Percentiles rank a stretch among this genome's conserved stretches.
Conservation (phyloP, 257 asterid species). For the Euphrasia confusa region DNA sequence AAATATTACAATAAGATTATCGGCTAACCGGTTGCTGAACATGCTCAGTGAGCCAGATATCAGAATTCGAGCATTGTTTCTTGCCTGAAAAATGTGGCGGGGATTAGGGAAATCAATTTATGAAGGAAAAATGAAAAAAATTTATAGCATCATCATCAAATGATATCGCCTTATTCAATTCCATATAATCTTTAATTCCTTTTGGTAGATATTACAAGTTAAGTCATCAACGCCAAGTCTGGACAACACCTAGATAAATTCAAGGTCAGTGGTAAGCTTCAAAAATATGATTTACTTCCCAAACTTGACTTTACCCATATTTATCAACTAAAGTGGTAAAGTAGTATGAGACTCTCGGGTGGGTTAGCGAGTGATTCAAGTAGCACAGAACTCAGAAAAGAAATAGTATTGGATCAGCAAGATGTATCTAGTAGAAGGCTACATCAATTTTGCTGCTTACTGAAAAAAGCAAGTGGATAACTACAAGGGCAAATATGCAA, state of each 20-base stretch:
- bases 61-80: slow-evolving; percentile 65
- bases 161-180: slow-evolving; percentile 1
- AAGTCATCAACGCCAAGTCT: not conserved
- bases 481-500: slow-evolving; percentile 9
- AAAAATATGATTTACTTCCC: not conserved
- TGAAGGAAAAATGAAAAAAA: slow-evolving; percentile 6
- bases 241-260: not conserved
- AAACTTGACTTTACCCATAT: slow-evolving; percentile 12
- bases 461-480: slow-evolving; percentile 13
- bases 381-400: not conserved
- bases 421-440: slow-evolving; percentile 9
- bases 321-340: slow-evolving; percentile 10
- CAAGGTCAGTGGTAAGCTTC: slow-evolving; percentile 14
- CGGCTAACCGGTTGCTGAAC: slow-evolving; percentile 59
- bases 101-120: slow-evolving; percentile 1
- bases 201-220: not conserved
- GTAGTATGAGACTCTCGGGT: slow-evolving; percentile 16
- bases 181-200: not conserved
- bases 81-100: slow-evolving; percentile 38
- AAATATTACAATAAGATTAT: slow-evolving; percentile 3
- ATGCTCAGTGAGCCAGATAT: slow-evolving; percentile 58
- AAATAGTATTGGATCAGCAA: not conserved
- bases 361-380: not conserved
- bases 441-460: slow-evolving; percentile 8
- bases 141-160: not conserved